Base-by-base conservation (phyloP, 352 stramenopile species). In the Pythium coloratum region DNA sequence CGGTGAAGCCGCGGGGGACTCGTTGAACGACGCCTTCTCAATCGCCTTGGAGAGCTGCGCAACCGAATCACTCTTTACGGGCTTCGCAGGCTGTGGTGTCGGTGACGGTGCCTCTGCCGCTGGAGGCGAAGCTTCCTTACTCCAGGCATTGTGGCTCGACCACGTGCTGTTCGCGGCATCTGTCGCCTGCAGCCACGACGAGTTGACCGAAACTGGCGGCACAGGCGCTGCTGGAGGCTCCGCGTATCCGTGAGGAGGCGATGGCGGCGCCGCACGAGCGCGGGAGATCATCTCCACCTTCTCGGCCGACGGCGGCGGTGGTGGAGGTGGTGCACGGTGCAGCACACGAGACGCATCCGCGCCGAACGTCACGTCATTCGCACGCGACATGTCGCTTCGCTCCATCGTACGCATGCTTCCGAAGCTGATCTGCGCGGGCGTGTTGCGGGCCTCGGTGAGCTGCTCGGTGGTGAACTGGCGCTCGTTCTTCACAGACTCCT, bases 401-500 rank as follows among this genome's bases (percentile, higher is more conserved):
- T 84, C 73, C 84, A 94, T 93, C 4, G 84, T 90, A 38, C 80
- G 77, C 62, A 87, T 82, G 58, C 84, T 93, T 14, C 86, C 86
- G 20, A 90, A 75, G 61, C 78, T 93, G 34, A 91, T 75, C 28
- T 91, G 74, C 49, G 80, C 77, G 0, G 79, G 80, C 40, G 82
- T 83, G 59, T 85, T 87, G 54, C 73, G 77, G 16, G 82, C 87
- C 40, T 82, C 76, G 13, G 77, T 75, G 8, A 95, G 75, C 64
- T 95, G 80, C 51, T 91, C 78, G 9, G 80, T 67, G 3, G 83
- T 84, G 69, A 92, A 95, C 20, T 76, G 68, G 40, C 87, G 83
- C 56, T 84, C 78, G 63, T 95, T 95, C 67, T 89, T 90, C 51
- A 66, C 75, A n/a, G 82, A 76, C 55, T 95, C 87, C 71, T 92